These are phyloP conservation scores for Stachybotrys chartarum DNA, from an alignment of 2,329 filamentous ascomycete species.

Conservation along the genomic window DNA sequence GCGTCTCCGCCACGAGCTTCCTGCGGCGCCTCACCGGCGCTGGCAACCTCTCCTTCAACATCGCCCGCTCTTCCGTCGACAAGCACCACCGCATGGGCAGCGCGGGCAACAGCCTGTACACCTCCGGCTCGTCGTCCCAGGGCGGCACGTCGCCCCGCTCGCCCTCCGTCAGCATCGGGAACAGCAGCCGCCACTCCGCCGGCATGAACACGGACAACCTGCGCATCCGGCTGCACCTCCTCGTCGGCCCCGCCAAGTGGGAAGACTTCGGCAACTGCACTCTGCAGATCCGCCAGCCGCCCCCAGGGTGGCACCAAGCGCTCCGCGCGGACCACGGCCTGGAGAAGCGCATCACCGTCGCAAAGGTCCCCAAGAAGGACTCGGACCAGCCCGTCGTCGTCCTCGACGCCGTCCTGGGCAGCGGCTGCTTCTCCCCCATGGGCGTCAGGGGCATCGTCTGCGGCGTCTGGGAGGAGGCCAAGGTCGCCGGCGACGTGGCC, in stretches of 20 bases:
- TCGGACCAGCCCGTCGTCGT: constrained; percentile 52
- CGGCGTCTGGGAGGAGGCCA: constrained; percentile 76
- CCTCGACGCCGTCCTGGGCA: constrained; percentile 77
- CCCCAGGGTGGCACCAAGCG: constrained; percentile 50
- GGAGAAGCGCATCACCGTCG: constrained; percentile 81
- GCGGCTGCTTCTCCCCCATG: constrained; percentile 76
- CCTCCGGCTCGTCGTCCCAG: constrained; percentile 45
- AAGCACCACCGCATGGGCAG: constrained; percentile 42
- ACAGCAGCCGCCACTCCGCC: constrained; percentile 44
- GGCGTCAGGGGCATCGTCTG: constrained; percentile 82
- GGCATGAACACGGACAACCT: constrained; percentile 63
- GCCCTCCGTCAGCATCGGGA: constrained; percentile 49
- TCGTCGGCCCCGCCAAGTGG: constrained; percentile 75
- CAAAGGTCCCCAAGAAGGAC: constrained; percentile 59
- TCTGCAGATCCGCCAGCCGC: constrained; percentile 75
- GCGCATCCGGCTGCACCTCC: constrained; percentile 78
- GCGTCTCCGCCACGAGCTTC: constrained; percentile 69
- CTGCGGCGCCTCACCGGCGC: constrained; percentile 69
- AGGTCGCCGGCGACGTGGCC: constrained; percentile 51
- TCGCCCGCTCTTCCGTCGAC: constrained; percentile 70
- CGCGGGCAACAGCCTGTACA: constrained; percentile 55
- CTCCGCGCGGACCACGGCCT: constrained; percentile 55
- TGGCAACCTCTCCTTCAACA: constrained; percentile 68
- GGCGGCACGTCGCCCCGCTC: constrained; percentile 44
- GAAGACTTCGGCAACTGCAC: constrained; percentile 81